Base-by-base conservation (phyloP, 1,284 basidiomycete genomes). In the Ustilago sp. region DNA sequence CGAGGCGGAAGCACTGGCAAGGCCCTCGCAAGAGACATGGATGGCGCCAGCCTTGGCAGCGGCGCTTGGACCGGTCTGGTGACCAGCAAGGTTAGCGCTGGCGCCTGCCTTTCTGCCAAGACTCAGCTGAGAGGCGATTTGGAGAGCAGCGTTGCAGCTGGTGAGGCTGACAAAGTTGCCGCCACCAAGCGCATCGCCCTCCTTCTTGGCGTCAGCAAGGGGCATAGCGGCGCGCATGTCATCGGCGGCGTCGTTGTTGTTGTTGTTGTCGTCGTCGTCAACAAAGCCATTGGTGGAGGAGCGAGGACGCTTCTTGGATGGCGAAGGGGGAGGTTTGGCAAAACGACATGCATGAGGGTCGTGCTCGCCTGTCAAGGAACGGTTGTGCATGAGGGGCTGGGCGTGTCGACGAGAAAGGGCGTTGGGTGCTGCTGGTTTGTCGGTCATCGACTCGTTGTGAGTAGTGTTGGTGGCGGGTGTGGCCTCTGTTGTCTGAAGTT, bases 131-230 rank as follows among this genome's bases (percentile, higher is more conserved):
- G 68, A 68, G 9, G 70, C 70, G 62, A 77, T 67, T 45, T 73
- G 75, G 8, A 77, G 71, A 4, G 71, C 75, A 28, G 70, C 71
- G 41, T 74, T 77, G 62, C 67, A 74, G 68, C 70, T 77, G 57
- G 67, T 70, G 57, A 77, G 71, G 61, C 68, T 67, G 59, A 77
- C 68, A 63, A 74, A 77, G 59, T 59, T 66, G 53, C 64, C 75
- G 8, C 63, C 65, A 17, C 65, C 63, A 13, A 77, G 63, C 9
- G 58, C 48, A 31, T 77, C 74, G 6, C 50, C 53, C 12, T 68
- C 58, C n/a, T 68, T 55, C 6, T 39, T 68, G 50, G 43, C 52
- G 7, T 50, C 50, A 43, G 19, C 38, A 32, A 34, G 38, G 13
- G n/a, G 32, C 48, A 66, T 65, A n/a, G 51, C 43, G 4, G 51